A percentile compares a stretch with the other conserved stretches of the same genome.
Conservation (phyloP, 176 grass and related monocot genomes). For the Musa troglodytarum region DNA sequence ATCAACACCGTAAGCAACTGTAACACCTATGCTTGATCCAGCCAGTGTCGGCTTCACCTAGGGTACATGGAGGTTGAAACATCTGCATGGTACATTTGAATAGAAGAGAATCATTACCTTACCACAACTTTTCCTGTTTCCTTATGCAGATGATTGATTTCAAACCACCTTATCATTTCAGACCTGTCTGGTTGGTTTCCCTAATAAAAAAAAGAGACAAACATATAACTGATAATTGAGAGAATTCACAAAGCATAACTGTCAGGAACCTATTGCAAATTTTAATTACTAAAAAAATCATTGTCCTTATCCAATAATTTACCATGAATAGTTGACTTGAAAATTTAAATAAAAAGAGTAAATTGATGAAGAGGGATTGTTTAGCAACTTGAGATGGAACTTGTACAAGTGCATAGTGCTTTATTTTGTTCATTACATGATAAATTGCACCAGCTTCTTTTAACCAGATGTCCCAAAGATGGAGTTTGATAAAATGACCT, state of each 20-base stretch:
- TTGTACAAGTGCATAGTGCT: not conserved
- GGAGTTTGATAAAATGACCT: no score
- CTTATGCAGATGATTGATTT: slow-evolving; percentile 41
- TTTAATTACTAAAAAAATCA: not conserved
- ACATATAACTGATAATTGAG: not conserved
- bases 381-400: not conserved
- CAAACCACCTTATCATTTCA: slow-evolving; percentile 53
- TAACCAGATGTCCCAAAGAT: no score
- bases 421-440: not conserved
- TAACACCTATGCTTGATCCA: slow-evolving; percentile 87
- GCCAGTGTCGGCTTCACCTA: slow-evolving; percentile 81
- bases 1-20: slow-evolving; percentile 61
- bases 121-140: slow-evolving; percentile 85
- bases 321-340: not conserved
- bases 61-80: slow-evolving; percentile 6
- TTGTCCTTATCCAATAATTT: not conserved
- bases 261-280: not conserved
- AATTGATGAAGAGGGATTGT: not conserved
- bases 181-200: slow-evolving; percentile 37
- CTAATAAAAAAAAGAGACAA: slow-evolving; percentile 25
- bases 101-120: slow-evolving; percentile 18
- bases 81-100: not conserved
- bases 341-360: not conserved
- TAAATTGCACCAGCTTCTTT: not conserved
- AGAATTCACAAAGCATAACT: not conserved